Evolutionary conservation across 2,329 filamentous ascomycete genomes (phyloP), one percentile per base, ranked within the genome.

Genomic region (Epichloe amarillans): DNA sequence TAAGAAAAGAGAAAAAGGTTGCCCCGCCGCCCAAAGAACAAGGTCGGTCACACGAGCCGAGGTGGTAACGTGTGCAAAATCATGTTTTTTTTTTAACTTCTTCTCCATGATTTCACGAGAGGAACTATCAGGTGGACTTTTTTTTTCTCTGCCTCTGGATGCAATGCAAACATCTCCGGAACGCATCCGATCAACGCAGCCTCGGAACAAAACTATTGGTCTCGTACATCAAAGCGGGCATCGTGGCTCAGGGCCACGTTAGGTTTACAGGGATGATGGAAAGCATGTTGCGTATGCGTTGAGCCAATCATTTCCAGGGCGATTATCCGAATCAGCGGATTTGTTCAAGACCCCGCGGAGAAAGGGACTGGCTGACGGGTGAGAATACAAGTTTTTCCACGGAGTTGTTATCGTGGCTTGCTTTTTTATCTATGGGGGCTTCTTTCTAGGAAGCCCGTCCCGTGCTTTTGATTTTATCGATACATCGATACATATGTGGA

Each of bases 131-230:
- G 15, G 42, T 26, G 23, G 47, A 46, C 30, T 42, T 19, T 35
- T 19, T 35, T 17, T 6, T n/a, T 26, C n/a, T 10, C 26, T 17
- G 7, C 14, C 19, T 15, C 19, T 23, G 30, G 37, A 49, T 23
- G 17, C 2, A 26, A 26, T 7, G 23, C n/a, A n/a, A 37, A 30
- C 50, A 52, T 52, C 50, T 52, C 50, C 50, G 50, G 42, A 33
- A 42, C 12, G 8, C 6, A 14, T 15, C 41, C 46, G 44, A 40
- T 1, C 44, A 17, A 39, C 5, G 23, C 36, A 36, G 15, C 39
- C 23, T 23, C 12, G 38, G 12, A 15, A 19, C 23, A 33, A 17
- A 11, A 14, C 21, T 6, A 49, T 52, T 40, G 41, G 50, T 30
- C 12, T 14, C 10, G 17, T 15, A 37, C 10, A 42, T n/a, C 26